phyloP scores from a whole-genome alignment of 1,284 basidiomycete species.

The Tausonia pullulans region DNA sequence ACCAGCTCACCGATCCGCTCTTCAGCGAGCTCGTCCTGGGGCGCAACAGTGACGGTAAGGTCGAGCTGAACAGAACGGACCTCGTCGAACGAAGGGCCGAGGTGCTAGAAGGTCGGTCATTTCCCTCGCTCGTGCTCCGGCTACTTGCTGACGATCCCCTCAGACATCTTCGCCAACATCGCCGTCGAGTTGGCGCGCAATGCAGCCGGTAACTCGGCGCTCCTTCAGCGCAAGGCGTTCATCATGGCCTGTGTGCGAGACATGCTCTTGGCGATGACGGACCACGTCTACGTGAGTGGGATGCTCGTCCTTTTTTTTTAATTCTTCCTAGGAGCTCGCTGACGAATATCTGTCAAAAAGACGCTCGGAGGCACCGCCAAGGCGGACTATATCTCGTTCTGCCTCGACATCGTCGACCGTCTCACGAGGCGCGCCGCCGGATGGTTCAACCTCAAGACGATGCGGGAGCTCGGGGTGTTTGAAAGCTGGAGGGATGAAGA shows the following conservation, averaged over 20 bases:
- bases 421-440: too few relatives aligned
- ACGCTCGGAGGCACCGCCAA: too few relatives aligned
- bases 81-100: neutral
- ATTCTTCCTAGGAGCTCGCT: neutral
- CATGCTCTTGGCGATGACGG: slow-evolving; percentile 8
- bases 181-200: slow-evolving; percentile 1
- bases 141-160: neutral
- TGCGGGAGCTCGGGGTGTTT: too few relatives aligned
- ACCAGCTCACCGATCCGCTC: neutral
- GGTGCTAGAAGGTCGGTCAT: slow-evolving; percentile 3
- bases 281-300: slow-evolving; percentile 1
- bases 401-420: too few relatives aligned
- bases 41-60: neutral
- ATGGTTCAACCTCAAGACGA: too few relatives aligned
- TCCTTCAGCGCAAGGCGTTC: slow-evolving; percentile 8
- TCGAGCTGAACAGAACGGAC: neutral
- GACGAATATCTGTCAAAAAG: too few relatives aligned
- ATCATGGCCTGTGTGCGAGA: slow-evolving; percentile 10
- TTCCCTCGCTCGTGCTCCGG: too few relatives aligned
- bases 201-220: neutral
- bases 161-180: slow-evolving; percentile 8
- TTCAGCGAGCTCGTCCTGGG: neutral
- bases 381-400: too few relatives aligned
- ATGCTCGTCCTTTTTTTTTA: neutral
- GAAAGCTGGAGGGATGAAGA: too few relatives aligned